Evolutionary conservation across 1,284 basidiomycete species (phyloP), one percentile per base, ranked within the genome.

Genomic region (Farysia itapuensis): DNA sequence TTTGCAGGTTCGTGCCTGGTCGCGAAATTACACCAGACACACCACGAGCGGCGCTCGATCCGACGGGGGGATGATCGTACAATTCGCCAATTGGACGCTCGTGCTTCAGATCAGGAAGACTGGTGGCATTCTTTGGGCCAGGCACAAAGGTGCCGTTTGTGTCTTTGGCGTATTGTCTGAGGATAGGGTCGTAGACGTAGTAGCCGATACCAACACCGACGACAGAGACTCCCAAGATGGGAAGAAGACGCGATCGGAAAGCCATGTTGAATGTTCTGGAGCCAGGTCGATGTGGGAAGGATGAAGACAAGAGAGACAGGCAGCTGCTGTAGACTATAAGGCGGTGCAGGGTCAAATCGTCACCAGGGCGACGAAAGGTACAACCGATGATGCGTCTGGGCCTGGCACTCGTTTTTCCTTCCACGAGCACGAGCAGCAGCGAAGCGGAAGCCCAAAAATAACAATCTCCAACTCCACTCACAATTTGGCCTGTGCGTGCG

Each of bases 121-220:
- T 25, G 33, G 42, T 51, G 48, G 40, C 46, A 28, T 53, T 53
- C 14, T 53, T 45, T 13, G 45, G 42, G 19, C 49, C 53, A 11
- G 59, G 35, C 7, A 40, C 32, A 23, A 58, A 64, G 23, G 59
- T 64, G 36, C 54, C 53, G 23, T 50, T 46, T 43, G 59, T 64
- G 40, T 64, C 59, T 35, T 53, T 47, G 19, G 39, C 31, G 26
- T 64, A 64, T 43, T 64, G 59, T 28, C 47, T 44, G 16, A 64
- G 59, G 26, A 64, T 19, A 16, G 59, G 59, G n/a, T 64, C 59
- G 31, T 58, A 64, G 45, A 64, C 59, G 35, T 53, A 64, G 53
- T 53, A 52, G 24, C 59, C 59, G 14, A 64, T 58, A 37, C 59
- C 59, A 24, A 58, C 59, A 43, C 59, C 59, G 2, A 58, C 43